Evolutionary conservation across 1,139 yeast species (phyloP).

Genomic region (Sugiyamaella paludigena): DNA sequence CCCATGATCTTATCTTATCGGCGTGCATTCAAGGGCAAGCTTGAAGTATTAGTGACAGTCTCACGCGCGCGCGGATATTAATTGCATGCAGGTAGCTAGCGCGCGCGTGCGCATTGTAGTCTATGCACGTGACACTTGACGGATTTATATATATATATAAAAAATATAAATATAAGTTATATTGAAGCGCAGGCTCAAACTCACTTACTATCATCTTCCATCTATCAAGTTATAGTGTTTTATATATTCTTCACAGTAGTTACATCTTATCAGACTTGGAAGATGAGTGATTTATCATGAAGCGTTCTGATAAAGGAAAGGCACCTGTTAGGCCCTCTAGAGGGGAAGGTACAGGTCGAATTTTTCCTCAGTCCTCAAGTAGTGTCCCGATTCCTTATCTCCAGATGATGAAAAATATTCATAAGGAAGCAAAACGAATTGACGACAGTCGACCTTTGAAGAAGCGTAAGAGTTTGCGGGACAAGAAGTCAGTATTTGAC

Average conservation of each 20-base stretch:
- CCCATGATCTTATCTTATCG: too few species aligned
- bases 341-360: neutral
- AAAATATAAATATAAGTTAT: too few species aligned
- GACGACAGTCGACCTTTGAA: constrained; percentile 29
- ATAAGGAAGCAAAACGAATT: constrained; percentile 22
- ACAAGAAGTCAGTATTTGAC: constrained; percentile 26
- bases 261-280: neutral
- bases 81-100: too few species aligned
- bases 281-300: constrained; percentile 6
- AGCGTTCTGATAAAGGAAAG: constrained; percentile 10
- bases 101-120: too few species aligned
- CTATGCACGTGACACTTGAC: too few species aligned
- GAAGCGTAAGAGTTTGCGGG: constrained; percentile 20
- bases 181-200: too few species aligned
- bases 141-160: too few species aligned
- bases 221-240: neutral
- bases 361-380: neutral
- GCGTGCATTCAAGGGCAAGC: too few species aligned
- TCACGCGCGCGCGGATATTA: too few species aligned
- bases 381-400: constrained; percentile 41
- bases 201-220: too few species aligned
- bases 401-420: constrained; percentile 40
- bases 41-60: too few species aligned
- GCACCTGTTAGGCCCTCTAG: constrained; percentile 7
- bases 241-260: neutral